Percentiles rank a stretch among this genome's conserved stretches.
Conservation (phyloP, 2,329 filamentous ascomycete genomes). For the Ascochyta lentis region DNA sequence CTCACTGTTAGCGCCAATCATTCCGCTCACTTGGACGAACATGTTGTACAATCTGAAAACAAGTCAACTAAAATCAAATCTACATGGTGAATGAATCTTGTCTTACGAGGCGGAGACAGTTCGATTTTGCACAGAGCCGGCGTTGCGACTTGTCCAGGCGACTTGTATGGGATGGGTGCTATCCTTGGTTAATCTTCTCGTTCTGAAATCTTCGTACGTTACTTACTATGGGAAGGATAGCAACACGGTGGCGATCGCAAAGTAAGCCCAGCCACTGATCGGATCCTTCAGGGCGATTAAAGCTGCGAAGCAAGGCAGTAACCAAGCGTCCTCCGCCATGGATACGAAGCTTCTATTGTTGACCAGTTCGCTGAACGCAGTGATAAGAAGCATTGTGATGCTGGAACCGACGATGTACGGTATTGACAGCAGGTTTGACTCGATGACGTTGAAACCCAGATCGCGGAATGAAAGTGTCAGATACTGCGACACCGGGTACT, state of each 20-base stretch:
- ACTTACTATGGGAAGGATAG: slow-evolving; percentile 46
- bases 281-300: slow-evolving; percentile 17
- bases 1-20: slow-evolving; percentile 22
- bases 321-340: slow-evolving; percentile 20
- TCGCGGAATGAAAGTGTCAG: slow-evolving; percentile 57
- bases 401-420: slow-evolving; percentile 32
- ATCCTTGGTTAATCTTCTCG: not conserved
- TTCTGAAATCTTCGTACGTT: slow-evolving; percentile 24
- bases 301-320: slow-evolving; percentile 20
- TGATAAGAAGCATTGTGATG: slow-evolving; percentile 22
- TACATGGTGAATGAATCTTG: not conserved
- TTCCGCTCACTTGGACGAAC: slow-evolving; percentile 31
- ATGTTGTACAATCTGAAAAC: slow-evolving; percentile 58
- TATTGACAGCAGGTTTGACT: slow-evolving; percentile 68
- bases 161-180: slow-evolving; percentile 14
- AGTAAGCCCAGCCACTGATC: slow-evolving; percentile 55
- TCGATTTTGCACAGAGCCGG: slow-evolving; percentile 14
- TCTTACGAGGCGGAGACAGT: slow-evolving; percentile 11
- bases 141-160: slow-evolving; percentile 12
- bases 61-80: not conserved
- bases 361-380: slow-evolving; percentile 17
- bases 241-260: slow-evolving; percentile 55
- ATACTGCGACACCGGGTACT: slow-evolving; percentile 14
- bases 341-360: slow-evolving; percentile 21
- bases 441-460: slow-evolving; percentile 66